Percentiles rank a stretch among this genome's conserved stretches.
Conservation (phyloP, 2,329 filamentous ascomycete species). For the Exophiala xenobiotica region DNA sequence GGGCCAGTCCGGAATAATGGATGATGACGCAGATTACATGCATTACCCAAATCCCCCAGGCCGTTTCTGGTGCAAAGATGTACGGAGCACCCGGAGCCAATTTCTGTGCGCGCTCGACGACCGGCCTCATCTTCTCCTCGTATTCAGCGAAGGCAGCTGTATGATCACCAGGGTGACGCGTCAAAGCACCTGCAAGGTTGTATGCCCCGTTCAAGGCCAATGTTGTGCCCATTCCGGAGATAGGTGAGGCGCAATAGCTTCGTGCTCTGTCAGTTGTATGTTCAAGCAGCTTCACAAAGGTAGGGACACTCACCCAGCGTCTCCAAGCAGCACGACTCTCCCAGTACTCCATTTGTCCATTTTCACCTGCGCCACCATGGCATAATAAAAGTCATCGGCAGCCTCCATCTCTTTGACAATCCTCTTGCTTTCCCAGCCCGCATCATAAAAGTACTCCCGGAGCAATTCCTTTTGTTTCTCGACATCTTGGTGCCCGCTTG, state of each 20-base stretch:
- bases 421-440: constrained; percentile 41
- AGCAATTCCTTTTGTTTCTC: constrained; percentile 35
- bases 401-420: constrained; percentile 42
- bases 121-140: constrained; percentile 30
- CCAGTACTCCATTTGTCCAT: constrained; percentile 37
- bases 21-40: constrained; percentile 10
- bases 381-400: constrained; percentile 47
- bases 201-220: constrained; percentile 22
- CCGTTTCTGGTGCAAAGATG: constrained; percentile 22
- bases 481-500: constrained; percentile 16
- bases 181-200: constrained; percentile 19
- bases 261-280: background rate
- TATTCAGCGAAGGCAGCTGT: constrained; percentile 30
- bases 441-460: constrained; percentile 35
- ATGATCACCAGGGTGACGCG: constrained; percentile 3
- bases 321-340: constrained; percentile 28
- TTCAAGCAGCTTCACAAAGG: background rate
- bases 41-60: constrained; percentile 28
- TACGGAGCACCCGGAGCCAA: constrained; percentile 30
- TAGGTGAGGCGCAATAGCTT: constrained; percentile 21
- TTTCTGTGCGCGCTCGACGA: constrained; percentile 30
- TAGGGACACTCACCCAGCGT: constrained; percentile 11
- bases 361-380: constrained; percentile 36
- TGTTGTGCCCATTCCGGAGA: constrained; percentile 25
- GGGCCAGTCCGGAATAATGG: constrained; percentile 7